Evolutionary conservation across 345 rosid species (phyloP).

Genomic region (Isatis tinctoria): DNA sequence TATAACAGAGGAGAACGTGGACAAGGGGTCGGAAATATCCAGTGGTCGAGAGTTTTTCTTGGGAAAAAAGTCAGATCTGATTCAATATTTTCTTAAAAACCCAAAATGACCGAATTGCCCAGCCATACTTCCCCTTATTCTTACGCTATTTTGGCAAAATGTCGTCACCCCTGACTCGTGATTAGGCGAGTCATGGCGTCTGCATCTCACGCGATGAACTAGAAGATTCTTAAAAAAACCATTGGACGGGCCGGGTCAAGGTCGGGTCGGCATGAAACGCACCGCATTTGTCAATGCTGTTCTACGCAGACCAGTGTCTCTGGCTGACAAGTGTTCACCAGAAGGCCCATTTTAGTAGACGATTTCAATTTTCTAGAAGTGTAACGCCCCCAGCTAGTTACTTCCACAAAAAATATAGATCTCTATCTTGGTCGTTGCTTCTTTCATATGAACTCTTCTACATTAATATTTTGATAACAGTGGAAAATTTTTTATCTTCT

Average conservation of each 20-base stretch:
- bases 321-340: neutral
- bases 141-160: neutral
- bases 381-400: neutral
- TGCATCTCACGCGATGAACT: slow-evolving; percentile 23
- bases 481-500: too few relatives aligned
- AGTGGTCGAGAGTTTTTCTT: slow-evolving; percentile 28
- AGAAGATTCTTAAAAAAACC: slow-evolving; percentile 11
- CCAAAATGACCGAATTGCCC: neutral
- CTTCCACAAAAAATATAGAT: neutral
- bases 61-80: slow-evolving; percentile 31
- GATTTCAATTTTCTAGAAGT: slow-evolving; percentile 19
- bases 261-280: neutral
- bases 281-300: neutral
- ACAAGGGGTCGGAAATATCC: slow-evolving; percentile 24
- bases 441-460: neutral
- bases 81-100: neutral
- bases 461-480: neutral
- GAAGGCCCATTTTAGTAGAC: slow-evolving; percentile 9
- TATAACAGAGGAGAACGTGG: slow-evolving; percentile 29
- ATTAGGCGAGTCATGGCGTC: neutral
- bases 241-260: neutral
- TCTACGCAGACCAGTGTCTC: too few relatives aligned
- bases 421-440: neutral
- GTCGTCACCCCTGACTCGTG: slow-evolving; percentile 17
- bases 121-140: neutral